Conservation (phyloP, 257 asterid species). For the Solanum sparsipilum region DNA sequence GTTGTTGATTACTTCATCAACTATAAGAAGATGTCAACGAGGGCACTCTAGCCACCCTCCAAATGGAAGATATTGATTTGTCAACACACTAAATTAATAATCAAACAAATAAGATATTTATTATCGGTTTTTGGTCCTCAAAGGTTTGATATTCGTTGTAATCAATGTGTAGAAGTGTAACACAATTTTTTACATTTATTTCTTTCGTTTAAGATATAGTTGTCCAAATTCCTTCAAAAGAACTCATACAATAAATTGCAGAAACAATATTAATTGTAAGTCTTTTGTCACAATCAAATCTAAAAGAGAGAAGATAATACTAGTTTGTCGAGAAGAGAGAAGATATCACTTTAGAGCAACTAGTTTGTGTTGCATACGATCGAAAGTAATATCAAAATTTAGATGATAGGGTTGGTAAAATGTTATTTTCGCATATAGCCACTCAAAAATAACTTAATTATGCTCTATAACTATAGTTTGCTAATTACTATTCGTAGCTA, state of each 20-base stretch:
- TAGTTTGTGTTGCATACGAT: not conserved
- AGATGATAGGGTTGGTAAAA: not conserved
- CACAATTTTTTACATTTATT: not conserved
- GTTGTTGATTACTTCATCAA: not conserved
- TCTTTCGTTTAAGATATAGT: not conserved
- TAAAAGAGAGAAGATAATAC: not conserved
- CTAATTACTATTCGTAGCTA: no score
- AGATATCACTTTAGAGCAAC: not conserved
- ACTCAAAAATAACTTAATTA: no score
- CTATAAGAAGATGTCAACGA: not conserved
- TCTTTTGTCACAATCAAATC: not conserved
- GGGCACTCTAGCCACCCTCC: not conserved
- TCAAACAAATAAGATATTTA: not conserved
- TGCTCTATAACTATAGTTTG: not conserved
- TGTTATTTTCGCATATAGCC: not conserved
- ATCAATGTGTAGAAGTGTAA: no score
- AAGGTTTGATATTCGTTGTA: not conserved
- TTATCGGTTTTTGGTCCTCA: rapidly evolving
- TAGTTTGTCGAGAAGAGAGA: not conserved
- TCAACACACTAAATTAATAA: no score
- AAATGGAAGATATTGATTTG: not conserved
- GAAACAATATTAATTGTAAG: not conserved
- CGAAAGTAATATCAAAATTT: not conserved
- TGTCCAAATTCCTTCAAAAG: not conserved
- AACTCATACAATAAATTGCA: not conserved